phyloP scores from a whole-genome alignment of 2,329 filamentous ascomycete genomes.

The Penicillium janthinellum region DNA sequence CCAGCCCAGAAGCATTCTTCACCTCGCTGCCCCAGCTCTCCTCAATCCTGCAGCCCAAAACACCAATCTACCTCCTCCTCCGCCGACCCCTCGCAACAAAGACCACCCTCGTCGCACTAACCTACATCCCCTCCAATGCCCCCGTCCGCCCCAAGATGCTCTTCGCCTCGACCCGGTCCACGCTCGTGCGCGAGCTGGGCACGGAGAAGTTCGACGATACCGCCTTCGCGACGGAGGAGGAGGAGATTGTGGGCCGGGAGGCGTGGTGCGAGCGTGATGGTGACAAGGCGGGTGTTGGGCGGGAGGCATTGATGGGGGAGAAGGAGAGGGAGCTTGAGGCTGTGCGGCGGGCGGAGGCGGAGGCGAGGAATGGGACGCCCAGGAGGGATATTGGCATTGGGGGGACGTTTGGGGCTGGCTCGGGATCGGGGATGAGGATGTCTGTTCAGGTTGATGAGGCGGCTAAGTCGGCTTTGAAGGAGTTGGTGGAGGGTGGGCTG shows the following conservation, averaged over 20 bases:
- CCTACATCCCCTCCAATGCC: slow-evolving; percentile 65
- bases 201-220: slow-evolving; percentile 62
- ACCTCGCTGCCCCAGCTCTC: slow-evolving; percentile 53
- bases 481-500: slow-evolving; percentile 40
- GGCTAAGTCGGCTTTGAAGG: slow-evolving; percentile 54
- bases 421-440: slow-evolving; percentile 46
- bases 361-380: slow-evolving; percentile 56
- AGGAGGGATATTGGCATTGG: slow-evolving; percentile 52
- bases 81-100: slow-evolving; percentile 46
- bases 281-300: slow-evolving; percentile 33
- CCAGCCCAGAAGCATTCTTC: slow-evolving; percentile 50
- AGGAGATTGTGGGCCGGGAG: slow-evolving; percentile 57
- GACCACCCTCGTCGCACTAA: slow-evolving; percentile 54
- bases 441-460: slow-evolving; percentile 57
- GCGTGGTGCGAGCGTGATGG: slow-evolving; percentile 58
- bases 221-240: slow-evolving; percentile 61
- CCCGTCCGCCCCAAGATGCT: slow-evolving; percentile 67
- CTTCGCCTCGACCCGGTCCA: slow-evolving; percentile 65
- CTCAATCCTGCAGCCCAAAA: slow-evolving; percentile 55
- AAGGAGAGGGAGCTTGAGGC: slow-evolving; percentile 62
- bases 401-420: slow-evolving; percentile 36
- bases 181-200: slow-evolving; percentile 62
- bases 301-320: slow-evolving; percentile 60
- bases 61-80: slow-evolving; percentile 63
- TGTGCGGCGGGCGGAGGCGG: slow-evolving; percentile 61